These are phyloP conservation scores for Austroboletus novae-zelandiae DNA, from an alignment of 1,284 basidiomycete genomes.

Conservation along the genomic window DNA sequence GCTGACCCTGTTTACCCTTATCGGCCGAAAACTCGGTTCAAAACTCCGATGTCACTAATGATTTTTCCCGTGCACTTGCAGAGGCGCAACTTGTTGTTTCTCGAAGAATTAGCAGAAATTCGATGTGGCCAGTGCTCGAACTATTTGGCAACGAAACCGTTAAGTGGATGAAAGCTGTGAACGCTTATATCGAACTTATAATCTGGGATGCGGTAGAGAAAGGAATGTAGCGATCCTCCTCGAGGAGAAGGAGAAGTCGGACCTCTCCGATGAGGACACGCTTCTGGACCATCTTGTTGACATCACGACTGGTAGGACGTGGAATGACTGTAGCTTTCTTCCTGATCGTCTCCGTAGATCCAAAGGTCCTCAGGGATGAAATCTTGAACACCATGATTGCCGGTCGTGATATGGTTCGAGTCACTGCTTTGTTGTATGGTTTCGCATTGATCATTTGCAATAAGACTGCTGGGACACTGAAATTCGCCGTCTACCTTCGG, in stretches of 20 bases:
- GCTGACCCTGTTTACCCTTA: constrained; percentile 44
- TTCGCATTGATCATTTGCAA: background rate
- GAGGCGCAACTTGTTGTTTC: constrained; percentile 41
- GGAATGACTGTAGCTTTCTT: background rate
- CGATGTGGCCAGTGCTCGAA: constrained; percentile 50
- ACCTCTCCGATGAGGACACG: constrained; percentile 14
- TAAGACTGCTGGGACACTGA: constrained; percentile 45
- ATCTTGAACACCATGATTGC: constrained; percentile 46
- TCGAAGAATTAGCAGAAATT: constrained; percentile 36
- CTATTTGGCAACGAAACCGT: constrained; percentile 43
- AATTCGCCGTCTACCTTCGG: constrained; percentile 51
- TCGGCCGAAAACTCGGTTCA: constrained; percentile 7
- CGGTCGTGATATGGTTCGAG: constrained; percentile 44
- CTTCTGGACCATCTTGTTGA: constrained; percentile 27
- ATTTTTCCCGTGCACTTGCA: constrained; percentile 31
- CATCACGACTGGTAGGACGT: constrained; percentile 17
- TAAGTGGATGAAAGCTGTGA: constrained; percentile 46
- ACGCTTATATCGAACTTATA: constrained; percentile 50
- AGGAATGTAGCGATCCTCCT: constrained; percentile 20
- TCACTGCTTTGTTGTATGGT: background rate
- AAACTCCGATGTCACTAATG: constrained; percentile 12
- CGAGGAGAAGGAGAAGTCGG: constrained; percentile 10
- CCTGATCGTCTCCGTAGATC: constrained; percentile 18
- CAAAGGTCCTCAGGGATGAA: constrained; percentile 42
- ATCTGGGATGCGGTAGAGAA: constrained; percentile 43